Evolutionary conservation across 2,329 filamentous ascomycete species (phyloP), one percentile per base, ranked within the genome.

Genomic region (Cladophialophora exuberans): DNA sequence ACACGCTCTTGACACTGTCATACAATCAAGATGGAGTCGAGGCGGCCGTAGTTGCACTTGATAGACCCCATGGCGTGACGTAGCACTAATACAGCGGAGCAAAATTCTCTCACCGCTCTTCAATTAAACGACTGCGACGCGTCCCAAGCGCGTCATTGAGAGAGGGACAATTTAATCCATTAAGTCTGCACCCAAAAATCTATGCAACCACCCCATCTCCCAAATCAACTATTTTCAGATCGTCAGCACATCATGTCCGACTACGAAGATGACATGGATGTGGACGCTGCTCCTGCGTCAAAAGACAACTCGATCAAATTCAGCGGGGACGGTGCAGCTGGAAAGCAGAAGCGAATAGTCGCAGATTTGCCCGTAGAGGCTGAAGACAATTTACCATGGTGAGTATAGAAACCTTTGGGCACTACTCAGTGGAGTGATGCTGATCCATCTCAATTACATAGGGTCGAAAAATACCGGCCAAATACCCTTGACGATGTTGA

Each of bases 401-500:
- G 69, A 55, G 68, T 11, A 3, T 9, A 1, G 36, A 15, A 7
- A 20, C 23, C n/a, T 9, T 30, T 49, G 15, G 7, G 18, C 11
- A 17, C 15, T 3, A 6, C 9, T 54, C 65, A 43, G 57, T 64
- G 46, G 65, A 56, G 7, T 9, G 9, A 11, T 25, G 15, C 26
- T 20, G 6, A 31, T 17, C 4, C 43, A 52, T 3, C 28, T 39
- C n/a, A 28, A 33, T 31, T 42, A 41, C 9, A 1, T 57, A 91
- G 89, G 92, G 91, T 99, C 6, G 94, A 99, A 70, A 99, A 99
- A 69, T 99, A 97, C 74, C 85, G 94, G 49, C 94, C 94, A 15
- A 86, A 86, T 59, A 90, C 89, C 1, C 83, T 99, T 41, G 84
- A 87, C 64, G 94, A 99, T 73, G 94, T 99, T 54, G 96, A 91